A percentile compares a stretch with the other conserved stretches of the same genome.
Evolutionary conservation across 1,139 yeast genomes (phyloP).

Genomic region (Dujonia santamariae): DNA sequence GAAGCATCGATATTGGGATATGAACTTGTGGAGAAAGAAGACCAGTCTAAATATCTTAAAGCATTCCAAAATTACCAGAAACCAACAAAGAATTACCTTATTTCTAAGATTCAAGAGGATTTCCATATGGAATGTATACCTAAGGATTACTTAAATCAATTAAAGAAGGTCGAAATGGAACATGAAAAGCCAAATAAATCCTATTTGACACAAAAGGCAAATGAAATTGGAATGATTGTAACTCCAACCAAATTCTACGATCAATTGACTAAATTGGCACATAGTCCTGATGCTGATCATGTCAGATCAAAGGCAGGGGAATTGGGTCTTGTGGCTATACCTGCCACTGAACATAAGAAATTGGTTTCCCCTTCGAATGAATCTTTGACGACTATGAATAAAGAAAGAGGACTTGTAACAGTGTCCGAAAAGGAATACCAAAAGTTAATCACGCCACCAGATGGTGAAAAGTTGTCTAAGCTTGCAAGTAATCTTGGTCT

Average conservation of each 20-base stretch:
- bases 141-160: slow-evolving; percentile 19
- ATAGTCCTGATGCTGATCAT: slow-evolving; percentile 22
- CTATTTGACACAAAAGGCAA: slow-evolving; percentile 27
- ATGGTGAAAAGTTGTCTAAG: slow-evolving; percentile 7
- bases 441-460: slow-evolving; percentile 10
- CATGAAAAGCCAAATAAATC: slow-evolving; percentile 26
- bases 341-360: slow-evolving; percentile 20
- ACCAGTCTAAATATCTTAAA: slow-evolving; percentile 17
- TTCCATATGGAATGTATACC: slow-evolving; percentile 24
- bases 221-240: slow-evolving; percentile 30
- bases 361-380: slow-evolving; percentile 21
- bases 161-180: slow-evolving; percentile 23
- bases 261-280: slow-evolving; percentile 23
- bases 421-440: slow-evolving; percentile 10
- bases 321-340: slow-evolving; percentile 13
- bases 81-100: slow-evolving; percentile 30
- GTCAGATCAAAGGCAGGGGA: slow-evolving; percentile 28
- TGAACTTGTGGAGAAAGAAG: slow-evolving; percentile 18
- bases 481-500: slow-evolving; percentile 10
- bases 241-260: slow-evolving; percentile 29
- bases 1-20: slow-evolving; percentile 12
- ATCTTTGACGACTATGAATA: slow-evolving; percentile 14
- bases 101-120: slow-evolving; percentile 20
- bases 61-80: slow-evolving; percentile 11
- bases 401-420: slow-evolving; percentile 4